phyloP scores from a whole-genome alignment of 2,329 filamentous ascomycete genomes.

The Alternaria brassicicola region DNA sequence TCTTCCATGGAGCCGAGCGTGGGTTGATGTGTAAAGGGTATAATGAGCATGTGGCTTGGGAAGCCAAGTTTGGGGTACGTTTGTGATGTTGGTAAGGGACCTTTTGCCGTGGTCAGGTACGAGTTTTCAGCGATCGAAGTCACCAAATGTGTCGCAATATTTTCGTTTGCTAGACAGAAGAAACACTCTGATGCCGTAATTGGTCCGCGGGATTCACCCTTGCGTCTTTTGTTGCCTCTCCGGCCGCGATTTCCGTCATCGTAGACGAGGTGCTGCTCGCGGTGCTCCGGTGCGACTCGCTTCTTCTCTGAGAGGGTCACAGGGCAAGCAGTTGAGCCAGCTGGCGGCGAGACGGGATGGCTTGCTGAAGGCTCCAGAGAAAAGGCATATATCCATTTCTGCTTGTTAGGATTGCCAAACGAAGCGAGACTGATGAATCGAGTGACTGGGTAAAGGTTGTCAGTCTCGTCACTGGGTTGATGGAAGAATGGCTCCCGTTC shows the following conservation, averaged over 20 bases:
- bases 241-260: slow-evolving; percentile 47
- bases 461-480: slow-evolving; percentile 55
- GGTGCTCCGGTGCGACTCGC: slow-evolving; percentile 54
- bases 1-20: slow-evolving; percentile 72
- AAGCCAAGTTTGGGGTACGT: slow-evolving; percentile 77
- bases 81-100: slow-evolving; percentile 74
- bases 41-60: slow-evolving; percentile 87
- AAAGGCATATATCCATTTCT: slow-evolving; percentile 78
- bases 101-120: slow-evolving; percentile 91
- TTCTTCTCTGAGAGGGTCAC: slow-evolving; percentile 66
- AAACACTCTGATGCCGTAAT: slow-evolving; percentile 77
- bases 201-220: slow-evolving; percentile 43
- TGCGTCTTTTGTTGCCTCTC: slow-evolving; percentile 48
- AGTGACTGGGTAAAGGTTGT: slow-evolving; percentile 68
- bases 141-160: slow-evolving; percentile 84
- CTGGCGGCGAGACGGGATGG: slow-evolving; percentile 64
- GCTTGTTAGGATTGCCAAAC: slow-evolving; percentile 75
- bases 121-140: slow-evolving; percentile 85
- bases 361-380: slow-evolving; percentile 68
- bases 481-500: slow-evolving; percentile 95
- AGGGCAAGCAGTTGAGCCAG: slow-evolving; percentile 77
- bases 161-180: slow-evolving; percentile 91
- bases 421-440: slow-evolving; percentile 89
- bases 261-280: slow-evolving; percentile 46
- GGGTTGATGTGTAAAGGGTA: slow-evolving; percentile 81